phyloP scores from a whole-genome alignment of 768 basidiomycete genomes.

The Lactarius tabidus region DNA sequence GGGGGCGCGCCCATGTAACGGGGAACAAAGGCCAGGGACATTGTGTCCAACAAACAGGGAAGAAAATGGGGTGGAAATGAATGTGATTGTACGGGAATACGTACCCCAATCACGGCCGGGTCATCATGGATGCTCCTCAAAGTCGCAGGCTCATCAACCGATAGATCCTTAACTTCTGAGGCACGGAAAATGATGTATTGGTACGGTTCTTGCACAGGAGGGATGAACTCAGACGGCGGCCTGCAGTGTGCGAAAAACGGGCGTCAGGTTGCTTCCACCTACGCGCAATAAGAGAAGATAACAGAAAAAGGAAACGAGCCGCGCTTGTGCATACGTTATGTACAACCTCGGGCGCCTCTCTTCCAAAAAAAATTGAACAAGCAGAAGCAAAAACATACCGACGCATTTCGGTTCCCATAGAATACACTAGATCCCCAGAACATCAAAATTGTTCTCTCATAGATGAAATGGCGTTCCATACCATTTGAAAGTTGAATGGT shows the following conservation, averaged over 20 bases:
- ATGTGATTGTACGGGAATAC: conserved; percentile 29
- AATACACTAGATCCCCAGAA: conserved; percentile 49
- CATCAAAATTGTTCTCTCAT: not conserved
- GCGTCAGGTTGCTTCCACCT: conserved; percentile 9
- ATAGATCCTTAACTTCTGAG: conserved; percentile 85
- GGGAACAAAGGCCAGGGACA: conserved; percentile 37
- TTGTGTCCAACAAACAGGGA: conserved; percentile 39
- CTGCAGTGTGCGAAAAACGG: conserved; percentile 40
- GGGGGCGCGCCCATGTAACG: not conserved
- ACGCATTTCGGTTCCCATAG: conserved; percentile 85
- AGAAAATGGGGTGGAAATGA: conserved; percentile 21
- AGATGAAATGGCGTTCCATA: conserved; percentile 32
- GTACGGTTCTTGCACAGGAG: conserved; percentile 79
- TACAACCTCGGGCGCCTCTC: conserved; percentile 46
- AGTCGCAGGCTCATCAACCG: conserved; percentile 64
- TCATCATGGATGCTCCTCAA: conserved; percentile 72
- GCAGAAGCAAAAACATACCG: conserved; percentile 45
- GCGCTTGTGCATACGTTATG: conserved; percentile 54
- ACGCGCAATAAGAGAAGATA: not conserved
- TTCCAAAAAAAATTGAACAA: conserved; percentile 32
- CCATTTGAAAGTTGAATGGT: conserved; percentile 89
- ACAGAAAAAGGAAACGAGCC: conserved; percentile 50
- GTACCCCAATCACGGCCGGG: conserved; percentile 77
- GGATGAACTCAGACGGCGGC: conserved; percentile 73
- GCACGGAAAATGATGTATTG: conserved; percentile 90